phyloP scores from a whole-genome alignment of 2,329 filamentous ascomycete genomes.

The Venturia effusa region DNA sequence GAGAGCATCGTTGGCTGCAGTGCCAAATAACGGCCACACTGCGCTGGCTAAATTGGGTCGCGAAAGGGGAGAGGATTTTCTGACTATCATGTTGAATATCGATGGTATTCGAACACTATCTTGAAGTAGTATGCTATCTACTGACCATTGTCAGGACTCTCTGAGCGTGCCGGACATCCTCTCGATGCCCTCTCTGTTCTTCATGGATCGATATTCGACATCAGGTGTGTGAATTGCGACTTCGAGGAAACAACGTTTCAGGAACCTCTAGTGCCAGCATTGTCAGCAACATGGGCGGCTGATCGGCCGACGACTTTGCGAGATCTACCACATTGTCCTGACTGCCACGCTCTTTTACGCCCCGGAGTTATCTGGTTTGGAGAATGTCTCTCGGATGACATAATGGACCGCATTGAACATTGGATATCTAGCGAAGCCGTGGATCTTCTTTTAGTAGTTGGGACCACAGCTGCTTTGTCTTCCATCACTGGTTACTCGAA shows the following conservation, averaged over 20 bases:
- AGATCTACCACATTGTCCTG: not conserved
- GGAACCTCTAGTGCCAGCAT: not conserved
- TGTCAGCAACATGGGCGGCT: not conserved
- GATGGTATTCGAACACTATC: not conserved
- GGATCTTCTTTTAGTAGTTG: not conserved
- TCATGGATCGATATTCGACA: not conserved
- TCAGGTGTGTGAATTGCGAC: not conserved
- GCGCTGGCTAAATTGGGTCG: not conserved
- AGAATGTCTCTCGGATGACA: not conserved
- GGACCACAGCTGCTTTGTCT: not conserved
- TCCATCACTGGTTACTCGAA: not conserved
- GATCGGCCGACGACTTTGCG: not conserved
- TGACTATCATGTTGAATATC: not conserved
- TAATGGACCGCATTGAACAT: not conserved
- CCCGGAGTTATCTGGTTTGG: not conserved
- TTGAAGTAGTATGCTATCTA: not conserved
- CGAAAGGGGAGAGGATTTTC: not conserved
- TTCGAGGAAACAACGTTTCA: not conserved
- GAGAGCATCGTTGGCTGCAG: not conserved
- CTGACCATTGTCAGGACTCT: not conserved
- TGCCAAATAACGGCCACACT: not conserved
- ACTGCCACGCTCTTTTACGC: not conserved
- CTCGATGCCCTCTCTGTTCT: not conserved
- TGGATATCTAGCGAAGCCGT: not conserved
- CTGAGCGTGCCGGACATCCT: not conserved